Evolutionary conservation across 345 rosid genomes (phyloP).

Genomic region (Euclidium syriacum): DNA sequence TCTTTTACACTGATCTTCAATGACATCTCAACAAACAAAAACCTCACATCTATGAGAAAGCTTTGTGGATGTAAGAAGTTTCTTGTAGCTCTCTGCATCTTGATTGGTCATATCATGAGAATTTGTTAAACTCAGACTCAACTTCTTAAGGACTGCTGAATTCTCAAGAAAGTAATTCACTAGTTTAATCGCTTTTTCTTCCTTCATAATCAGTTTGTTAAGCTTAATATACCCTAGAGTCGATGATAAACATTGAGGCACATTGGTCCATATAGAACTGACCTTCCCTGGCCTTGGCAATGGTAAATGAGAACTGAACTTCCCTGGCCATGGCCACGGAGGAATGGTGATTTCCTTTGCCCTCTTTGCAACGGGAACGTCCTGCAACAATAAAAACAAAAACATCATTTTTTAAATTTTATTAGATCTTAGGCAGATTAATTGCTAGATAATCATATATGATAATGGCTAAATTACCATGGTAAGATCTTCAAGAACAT

Average conservation of each 20-base stretch:
- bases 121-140: background rate
- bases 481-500: slow-evolving; percentile 2
- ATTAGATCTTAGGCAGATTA: no score
- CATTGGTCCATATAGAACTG: background rate
- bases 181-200: background rate
- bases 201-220: background rate
- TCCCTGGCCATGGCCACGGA: no score
- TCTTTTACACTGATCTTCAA: no score
- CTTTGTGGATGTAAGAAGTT: background rate
- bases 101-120: background rate
- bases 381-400: no score
- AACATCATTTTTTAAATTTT: no score
- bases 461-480: no score
- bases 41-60: background rate
- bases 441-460: no score
- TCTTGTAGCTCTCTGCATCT: background rate
- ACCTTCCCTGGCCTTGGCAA: background rate
- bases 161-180: background rate
- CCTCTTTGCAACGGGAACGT: no score
- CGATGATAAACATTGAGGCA: background rate
- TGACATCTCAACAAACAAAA: no score
- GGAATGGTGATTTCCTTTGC: no score
- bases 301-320: no score
- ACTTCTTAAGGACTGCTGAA: background rate
- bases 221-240: slow-evolving; percentile 1